Evolutionary conservation across 164 flowering plant genomes (phyloP).

Genomic region (Chimonanthus salicifolius): DNA sequence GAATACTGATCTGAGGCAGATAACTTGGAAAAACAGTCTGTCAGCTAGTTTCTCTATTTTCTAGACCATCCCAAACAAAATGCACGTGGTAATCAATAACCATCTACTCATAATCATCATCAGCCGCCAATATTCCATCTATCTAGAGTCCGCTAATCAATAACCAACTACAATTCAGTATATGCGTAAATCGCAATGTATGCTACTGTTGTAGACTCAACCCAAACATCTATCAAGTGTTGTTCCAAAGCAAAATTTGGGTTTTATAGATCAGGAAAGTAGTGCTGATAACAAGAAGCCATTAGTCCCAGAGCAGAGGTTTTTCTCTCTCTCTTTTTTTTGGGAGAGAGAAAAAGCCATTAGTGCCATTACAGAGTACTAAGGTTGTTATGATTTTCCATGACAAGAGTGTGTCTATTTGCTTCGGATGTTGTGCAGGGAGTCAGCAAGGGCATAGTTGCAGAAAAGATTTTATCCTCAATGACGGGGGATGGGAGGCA

Average conservation of each 20-base stretch:
- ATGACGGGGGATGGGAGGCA: constrained; percentile 26
- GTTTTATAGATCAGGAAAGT: too few species aligned
- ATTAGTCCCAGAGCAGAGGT: not conserved
- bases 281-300: not conserved
- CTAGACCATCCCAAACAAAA: not conserved
- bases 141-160: too few species aligned
- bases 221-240: too few species aligned
- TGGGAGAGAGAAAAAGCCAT: not conserved
- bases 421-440: constrained; percentile 25
- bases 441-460: constrained; percentile 41
- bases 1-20: not conserved
- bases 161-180: too few species aligned
- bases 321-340: too few species aligned
- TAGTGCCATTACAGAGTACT: not conserved
- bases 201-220: too few species aligned
- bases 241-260: not conserved
- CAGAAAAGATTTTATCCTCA: constrained; percentile 34
- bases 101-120: not conserved
- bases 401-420: not conserved
- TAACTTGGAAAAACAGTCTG: not conserved
- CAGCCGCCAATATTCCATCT: too few species aligned
- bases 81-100: too few species aligned
- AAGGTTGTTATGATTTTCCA: not conserved
- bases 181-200: too few species aligned
- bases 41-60: not conserved